Base-by-base conservation (phyloP, 1,284 basidiomycete species). In the Anthracocystis panici-leucophaei region DNA sequence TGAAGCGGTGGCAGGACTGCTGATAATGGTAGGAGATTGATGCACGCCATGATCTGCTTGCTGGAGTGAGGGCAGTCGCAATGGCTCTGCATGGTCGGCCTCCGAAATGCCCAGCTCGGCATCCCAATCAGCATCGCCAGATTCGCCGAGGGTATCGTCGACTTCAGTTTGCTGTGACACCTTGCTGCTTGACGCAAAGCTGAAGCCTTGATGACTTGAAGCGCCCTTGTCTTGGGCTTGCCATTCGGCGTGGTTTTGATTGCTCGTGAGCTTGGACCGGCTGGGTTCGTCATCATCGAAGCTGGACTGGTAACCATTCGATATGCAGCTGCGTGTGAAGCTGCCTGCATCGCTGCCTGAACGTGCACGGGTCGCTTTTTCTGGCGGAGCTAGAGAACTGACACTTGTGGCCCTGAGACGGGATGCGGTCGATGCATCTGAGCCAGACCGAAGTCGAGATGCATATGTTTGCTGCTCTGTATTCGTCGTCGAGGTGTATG, bases 311-410 rank as follows among this genome's bases (percentile, higher is more conserved):
- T 68, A 66, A 27, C 61, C 64, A 9, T 53, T 56, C 3, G 71
- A 58, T 14, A 65, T 55, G n/a, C 71, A 44, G 27, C 65, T 74
- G 41, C 75, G 65, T 5, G 75, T 69, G 44, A 77, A 77, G 65
- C 75, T 77, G 20, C 68, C 48, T n/a, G 65, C 62, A 45, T 68
- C 60, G 29, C 68, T 71, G 20, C 63, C 68, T 21, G 68, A 61
- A 3, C 68, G 62, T 23, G 58, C 55, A 27, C 68, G 68, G 41
- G 42, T 50, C 5, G 21, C 29, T 11, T 25, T 35, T 16, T 64
- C 57, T 14, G 64, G 60, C 18, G 60, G 49, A 10, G 54, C 60
- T 25, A 60, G 44, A 3, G 65, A 61, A 51, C 61, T 65, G 12
- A 68, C 58, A 29, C 71, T 74, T 2, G 46, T 6, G 1, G 65